Conservation (phyloP, 2,329 filamentous ascomycete genomes). For the Furcasterigmium furcatum region DNA sequence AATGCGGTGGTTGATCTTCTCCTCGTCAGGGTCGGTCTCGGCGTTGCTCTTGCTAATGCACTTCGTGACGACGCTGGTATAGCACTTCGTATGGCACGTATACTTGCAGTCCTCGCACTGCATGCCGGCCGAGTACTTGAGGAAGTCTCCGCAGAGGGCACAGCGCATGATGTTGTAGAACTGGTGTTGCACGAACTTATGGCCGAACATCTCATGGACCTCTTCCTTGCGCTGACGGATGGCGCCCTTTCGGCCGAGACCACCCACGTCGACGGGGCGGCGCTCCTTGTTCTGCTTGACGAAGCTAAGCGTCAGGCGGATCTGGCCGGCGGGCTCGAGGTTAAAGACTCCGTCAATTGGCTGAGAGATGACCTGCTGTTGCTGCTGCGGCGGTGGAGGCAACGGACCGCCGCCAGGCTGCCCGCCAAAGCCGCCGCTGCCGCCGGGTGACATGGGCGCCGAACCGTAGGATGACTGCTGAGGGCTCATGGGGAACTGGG, state of each 20-base stretch:
- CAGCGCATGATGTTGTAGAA: constrained; percentile 99
- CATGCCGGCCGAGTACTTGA: constrained; percentile 98
- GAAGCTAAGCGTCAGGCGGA: constrained; percentile 89
- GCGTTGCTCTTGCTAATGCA: constrained; percentile 99
- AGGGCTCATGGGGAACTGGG: constrained; percentile 58
- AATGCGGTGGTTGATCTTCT: constrained; percentile 99
- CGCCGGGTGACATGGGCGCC: constrained; percentile 39
- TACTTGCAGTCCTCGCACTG: constrained; percentile 99
- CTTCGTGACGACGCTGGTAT: constrained; percentile 94
- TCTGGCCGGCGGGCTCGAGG: constrained; percentile 87
- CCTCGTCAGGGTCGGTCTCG: constrained; percentile 96
- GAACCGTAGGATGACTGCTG: constrained; percentile 41
- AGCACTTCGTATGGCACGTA: constrained; percentile 98
- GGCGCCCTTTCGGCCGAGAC: constrained; percentile 90
- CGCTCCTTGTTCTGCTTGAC: constrained; percentile 85
- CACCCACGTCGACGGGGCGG: constrained; percentile 79
- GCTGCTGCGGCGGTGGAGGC: constrained; percentile 23
- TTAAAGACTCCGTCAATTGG: constrained; percentile 96
- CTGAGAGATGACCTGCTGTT: constrained; percentile 50
- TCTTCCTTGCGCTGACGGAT: constrained; percentile 98
- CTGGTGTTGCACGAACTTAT: constrained; percentile 98
- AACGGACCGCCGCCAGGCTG: constrained; percentile 19
- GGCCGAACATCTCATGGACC: constrained; percentile 96
- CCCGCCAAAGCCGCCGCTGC: constrained; percentile 24
- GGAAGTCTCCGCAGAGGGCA: constrained; percentile 93